Conservation (phyloP, 306 rosid species). For the Elaeagnus macrophylla region DNA sequence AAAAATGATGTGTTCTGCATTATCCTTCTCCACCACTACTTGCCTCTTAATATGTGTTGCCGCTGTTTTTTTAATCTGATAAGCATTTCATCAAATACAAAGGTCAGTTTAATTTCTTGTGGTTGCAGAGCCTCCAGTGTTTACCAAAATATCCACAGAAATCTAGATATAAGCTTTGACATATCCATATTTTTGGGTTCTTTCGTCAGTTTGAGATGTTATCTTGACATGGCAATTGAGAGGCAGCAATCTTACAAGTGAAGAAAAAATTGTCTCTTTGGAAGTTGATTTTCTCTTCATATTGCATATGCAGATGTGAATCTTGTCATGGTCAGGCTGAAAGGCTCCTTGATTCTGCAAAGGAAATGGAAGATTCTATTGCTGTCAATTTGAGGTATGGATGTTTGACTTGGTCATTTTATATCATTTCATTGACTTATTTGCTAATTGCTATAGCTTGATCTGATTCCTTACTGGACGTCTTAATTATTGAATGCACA, state of each 20-base stretch:
- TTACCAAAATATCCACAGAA: too few species aligned
- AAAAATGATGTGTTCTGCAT: too few species aligned
- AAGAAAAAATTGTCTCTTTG: slow-evolving; percentile 3
- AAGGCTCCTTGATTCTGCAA: slow-evolving; percentile 96
- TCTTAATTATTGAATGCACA: too few species aligned
- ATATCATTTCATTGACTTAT: too few species aligned
- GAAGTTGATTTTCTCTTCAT: slow-evolving; percentile 22
- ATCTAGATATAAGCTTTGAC: not conserved
- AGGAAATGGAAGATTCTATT: slow-evolving; percentile 99
- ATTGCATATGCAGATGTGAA: slow-evolving; percentile 66
- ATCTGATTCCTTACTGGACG: too few species aligned
- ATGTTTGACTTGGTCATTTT: slow-evolving; percentile 2
- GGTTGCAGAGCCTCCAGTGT: too few species aligned
- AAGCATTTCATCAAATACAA: too few species aligned
- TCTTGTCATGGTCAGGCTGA: slow-evolving; percentile 99
- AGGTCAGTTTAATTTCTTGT: too few species aligned
- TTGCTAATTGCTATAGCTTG: too few species aligned
- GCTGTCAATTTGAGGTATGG: slow-evolving; percentile 86
- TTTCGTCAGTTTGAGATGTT: slow-evolving; percentile 1
- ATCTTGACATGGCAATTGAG: slow-evolving; percentile 4
- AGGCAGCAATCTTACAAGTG: not conserved
- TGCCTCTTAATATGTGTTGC: too few species aligned
- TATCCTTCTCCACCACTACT: too few species aligned
- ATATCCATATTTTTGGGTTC: not conserved
- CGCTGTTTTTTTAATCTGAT: too few species aligned